These are phyloP conservation scores for Amanita subjunquillea DNA, from an alignment of 768 basidiomycete genomes.

Conservation along the genomic window DNA sequence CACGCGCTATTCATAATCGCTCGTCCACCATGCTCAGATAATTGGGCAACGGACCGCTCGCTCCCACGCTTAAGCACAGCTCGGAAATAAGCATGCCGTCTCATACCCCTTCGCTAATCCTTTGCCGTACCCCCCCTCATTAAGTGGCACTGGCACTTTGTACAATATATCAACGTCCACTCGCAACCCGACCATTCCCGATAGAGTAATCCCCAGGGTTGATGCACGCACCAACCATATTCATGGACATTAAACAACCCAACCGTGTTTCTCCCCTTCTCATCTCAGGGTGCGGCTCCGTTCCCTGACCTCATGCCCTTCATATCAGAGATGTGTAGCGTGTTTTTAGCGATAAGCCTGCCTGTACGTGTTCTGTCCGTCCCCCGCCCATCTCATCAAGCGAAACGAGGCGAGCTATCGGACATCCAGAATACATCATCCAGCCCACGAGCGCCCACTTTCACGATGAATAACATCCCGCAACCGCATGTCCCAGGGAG, in stretches of 20 bases:
- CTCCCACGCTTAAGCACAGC: neutral
- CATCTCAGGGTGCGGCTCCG: neutral
- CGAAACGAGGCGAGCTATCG: neutral
- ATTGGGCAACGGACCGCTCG: neutral
- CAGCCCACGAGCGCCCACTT: neutral
- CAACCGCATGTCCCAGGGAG: neutral
- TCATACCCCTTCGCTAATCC: too few species aligned
- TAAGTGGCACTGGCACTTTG: neutral
- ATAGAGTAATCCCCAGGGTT: neutral
- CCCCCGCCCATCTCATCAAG: neutral
- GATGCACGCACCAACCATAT: neutral
- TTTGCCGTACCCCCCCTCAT: too few species aligned
- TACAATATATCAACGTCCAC: too few species aligned
- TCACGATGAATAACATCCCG: neutral
- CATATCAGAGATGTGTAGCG: neutral
- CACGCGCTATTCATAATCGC: too few species aligned
- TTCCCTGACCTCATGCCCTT: neutral
- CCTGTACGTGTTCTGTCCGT: neutral
- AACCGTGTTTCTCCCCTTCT: too few species aligned
- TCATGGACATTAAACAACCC: too few species aligned
- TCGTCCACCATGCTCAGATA: neutral
- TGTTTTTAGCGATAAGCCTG: neutral
- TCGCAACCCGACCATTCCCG: slow-evolving; percentile 5
- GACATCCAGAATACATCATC: neutral
- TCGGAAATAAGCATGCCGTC: neutral